Evolutionary conservation across 176 grass and related monocot genomes (phyloP), one percentile per base, ranked within the genome.

Genomic region (Puccinellia tenuiflora): DNA sequence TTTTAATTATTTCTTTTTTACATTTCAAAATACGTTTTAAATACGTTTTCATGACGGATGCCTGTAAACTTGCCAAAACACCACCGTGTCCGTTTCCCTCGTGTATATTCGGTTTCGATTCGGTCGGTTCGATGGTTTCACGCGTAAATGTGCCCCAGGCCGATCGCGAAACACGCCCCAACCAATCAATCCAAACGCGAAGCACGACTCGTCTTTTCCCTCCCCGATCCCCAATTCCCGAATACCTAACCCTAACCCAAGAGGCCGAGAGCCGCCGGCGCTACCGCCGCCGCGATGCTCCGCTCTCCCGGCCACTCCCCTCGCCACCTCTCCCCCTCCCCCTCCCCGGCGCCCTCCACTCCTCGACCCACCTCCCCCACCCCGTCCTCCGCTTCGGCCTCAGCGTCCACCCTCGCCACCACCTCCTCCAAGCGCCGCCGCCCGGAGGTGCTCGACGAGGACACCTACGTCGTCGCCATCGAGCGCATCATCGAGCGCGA

Each of bases 401-500:
- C 65, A 22, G 65, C 68, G 24, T 72, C 56, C 64, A 26, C 79
- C 43, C 18, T 56, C 61, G 26, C 78, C 63, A 4, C 57, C 83
- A 22, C 88, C 72, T 35, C 81, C 24, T 86, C 86, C 57, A 89
- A 92, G 88, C 90, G 90, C 68, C 90, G 86, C 15, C 88, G 90
- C 31, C 54, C 86, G 13, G 79, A 86, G 65, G 88, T 98, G 14
- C 92, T 98, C 79, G 92, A 95, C 57, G 95, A 98, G 88, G 92
- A 98, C 88, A 85, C 79, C 12, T 98, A 98, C 80, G 92, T 98
- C 29, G 84, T 89, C 1, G 81, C 88, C 50, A 86, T 98, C 42
- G 92, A 98, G 83, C 83, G 91, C 26, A 95, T 98, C 90, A 90
- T 98, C 75, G 95, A 98, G 86, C 86, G 95, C 33, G 95, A 95